Conservation (phyloP, 176 grass and related monocot genomes). For the Lolium perenne region DNA sequence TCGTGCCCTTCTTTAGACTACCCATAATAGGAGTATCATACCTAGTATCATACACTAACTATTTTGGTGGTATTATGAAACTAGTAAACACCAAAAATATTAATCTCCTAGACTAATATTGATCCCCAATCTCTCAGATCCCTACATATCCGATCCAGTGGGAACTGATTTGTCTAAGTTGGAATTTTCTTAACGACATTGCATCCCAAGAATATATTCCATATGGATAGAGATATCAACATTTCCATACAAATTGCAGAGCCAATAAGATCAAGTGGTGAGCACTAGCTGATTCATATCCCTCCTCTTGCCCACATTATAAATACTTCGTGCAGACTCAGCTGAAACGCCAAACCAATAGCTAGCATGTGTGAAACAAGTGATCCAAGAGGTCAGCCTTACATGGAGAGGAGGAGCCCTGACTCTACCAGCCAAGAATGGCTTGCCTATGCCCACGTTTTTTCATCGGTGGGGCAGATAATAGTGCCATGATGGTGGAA, state of each 20-base stretch:
- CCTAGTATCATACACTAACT: too few relatives aligned
- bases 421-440: constrained; percentile 70
- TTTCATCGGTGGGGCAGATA: constrained; percentile 19
- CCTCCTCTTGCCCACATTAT: constrained; percentile 29
- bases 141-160: constrained; percentile 13
- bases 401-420: constrained; percentile 53
- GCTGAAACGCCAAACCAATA: constrained; percentile 17
- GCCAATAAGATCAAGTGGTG: background rate
- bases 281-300: constrained; percentile 25
- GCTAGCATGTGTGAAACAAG: constrained; percentile 20
- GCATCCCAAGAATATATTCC: constrained; percentile 49
- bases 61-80: too few relatives aligned
- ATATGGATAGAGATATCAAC: constrained; percentile 2
- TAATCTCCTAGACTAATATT: too few relatives aligned
- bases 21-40: too few relatives aligned
- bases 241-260: constrained; percentile 10
- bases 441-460: constrained; percentile 55
- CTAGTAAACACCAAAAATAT: too few relatives aligned
- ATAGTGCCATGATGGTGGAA: constrained; percentile 11
- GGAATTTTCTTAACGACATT: constrained; percentile 35
- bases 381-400: constrained; percentile 45
- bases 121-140: background rate
- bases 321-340: constrained; percentile 35
- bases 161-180: constrained; percentile 35
- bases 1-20: too few relatives aligned